These are phyloP conservation scores for Beta macrorhiza DNA, from an alignment of 179 eudicot genomes.

Conservation along the genomic window DNA sequence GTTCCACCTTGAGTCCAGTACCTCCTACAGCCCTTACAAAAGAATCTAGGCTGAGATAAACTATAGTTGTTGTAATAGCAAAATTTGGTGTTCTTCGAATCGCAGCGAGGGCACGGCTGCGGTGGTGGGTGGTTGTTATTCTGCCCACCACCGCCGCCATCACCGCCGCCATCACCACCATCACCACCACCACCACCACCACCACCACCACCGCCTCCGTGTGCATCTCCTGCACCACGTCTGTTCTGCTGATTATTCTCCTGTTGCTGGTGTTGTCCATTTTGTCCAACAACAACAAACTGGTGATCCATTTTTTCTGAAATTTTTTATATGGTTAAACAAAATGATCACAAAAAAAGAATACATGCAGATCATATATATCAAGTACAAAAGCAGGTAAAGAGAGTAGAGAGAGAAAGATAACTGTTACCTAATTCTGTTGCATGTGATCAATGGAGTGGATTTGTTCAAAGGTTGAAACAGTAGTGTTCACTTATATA, in stretches of 20 bases:
- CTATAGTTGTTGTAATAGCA: slow-evolving; percentile 43
- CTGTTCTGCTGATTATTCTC: too few relatives aligned
- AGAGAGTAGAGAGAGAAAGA: neutral
- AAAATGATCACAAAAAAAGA: neutral
- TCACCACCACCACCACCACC: slow-evolving; percentile 8
- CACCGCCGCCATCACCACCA: neutral
- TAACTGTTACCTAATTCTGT: neutral
- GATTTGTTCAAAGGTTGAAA: slow-evolving; percentile 3
- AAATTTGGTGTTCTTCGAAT: slow-evolving; percentile 14
- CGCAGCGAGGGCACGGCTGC: neutral
- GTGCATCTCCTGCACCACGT: neutral
- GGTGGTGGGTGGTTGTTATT: neutral
- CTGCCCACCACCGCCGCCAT: neutral
- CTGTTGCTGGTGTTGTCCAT: too few relatives aligned
- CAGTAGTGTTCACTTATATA: neutral
- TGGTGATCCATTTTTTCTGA: neutral
- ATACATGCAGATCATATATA: neutral
- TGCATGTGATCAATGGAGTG: slow-evolving; percentile 12
- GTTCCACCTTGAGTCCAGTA: slow-evolving; percentile 49
- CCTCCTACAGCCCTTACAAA: slow-evolving; percentile 38
- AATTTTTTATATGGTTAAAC: too few relatives aligned
- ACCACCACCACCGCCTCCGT: neutral
- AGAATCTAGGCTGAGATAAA: slow-evolving; percentile 37
- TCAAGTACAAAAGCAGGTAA: neutral
- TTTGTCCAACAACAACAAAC: neutral